Conservation (phyloP, 202 grass and related monocot genomes). For the Carex arenaria region DNA sequence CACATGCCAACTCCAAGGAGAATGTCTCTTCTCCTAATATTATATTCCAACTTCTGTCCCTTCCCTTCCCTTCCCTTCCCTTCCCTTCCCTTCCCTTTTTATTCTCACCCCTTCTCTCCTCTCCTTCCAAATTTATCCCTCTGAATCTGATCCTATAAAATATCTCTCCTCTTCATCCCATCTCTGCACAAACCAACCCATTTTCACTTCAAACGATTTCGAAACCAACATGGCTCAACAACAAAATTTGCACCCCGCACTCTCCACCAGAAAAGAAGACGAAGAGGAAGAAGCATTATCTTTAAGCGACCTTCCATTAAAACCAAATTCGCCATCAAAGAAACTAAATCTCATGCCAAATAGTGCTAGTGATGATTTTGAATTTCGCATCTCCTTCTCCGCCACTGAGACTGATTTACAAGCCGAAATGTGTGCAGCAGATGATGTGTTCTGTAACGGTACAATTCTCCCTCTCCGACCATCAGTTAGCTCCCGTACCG, state of each 20-base stretch:
- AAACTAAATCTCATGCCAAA: background rate
- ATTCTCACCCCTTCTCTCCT: slow-evolving; percentile 1
- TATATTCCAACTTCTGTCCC: background rate
- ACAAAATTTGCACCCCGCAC: slow-evolving; percentile 7
- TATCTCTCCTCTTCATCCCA: background rate
- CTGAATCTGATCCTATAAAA: background rate
- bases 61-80: slow-evolving; percentile 2
- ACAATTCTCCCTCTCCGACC: slow-evolving; percentile 70
- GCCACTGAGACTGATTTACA: slow-evolving; percentile 12
- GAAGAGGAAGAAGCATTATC: slow-evolving; percentile 33
- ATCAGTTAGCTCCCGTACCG: slow-evolving; percentile 24
- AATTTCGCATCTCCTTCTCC: slow-evolving; percentile 57
- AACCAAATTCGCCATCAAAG: background rate
- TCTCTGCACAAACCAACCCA: background rate
- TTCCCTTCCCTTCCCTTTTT: background rate
- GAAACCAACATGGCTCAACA: slow-evolving; percentile 19
- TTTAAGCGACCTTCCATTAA: slow-evolving; percentile 19
- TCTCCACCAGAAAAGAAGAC: background rate
- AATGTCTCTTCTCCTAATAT: slow-evolving; percentile 6
- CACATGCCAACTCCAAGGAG: slow-evolving; percentile 25
- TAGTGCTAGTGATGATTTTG: slow-evolving; percentile 43
- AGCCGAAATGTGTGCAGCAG: slow-evolving; percentile 78
- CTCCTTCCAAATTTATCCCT: background rate
- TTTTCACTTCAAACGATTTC: background rate
- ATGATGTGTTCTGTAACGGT: slow-evolving; percentile 76